Base-by-base conservation (phyloP, 2,329 filamentous ascomycete species). In the Sporothrix humicola region DNA sequence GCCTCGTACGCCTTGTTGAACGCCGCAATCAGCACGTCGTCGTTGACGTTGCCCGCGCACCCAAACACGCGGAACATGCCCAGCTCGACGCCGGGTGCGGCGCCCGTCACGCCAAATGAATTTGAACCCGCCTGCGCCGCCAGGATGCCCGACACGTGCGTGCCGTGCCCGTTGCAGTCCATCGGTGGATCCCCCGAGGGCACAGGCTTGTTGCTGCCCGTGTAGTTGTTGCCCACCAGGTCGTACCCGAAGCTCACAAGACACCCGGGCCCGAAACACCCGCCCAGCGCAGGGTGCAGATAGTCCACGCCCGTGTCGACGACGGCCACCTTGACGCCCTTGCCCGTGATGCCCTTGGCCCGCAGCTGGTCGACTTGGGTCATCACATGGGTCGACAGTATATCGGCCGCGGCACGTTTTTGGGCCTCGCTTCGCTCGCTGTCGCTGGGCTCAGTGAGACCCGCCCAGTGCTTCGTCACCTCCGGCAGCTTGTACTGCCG, bases 101-200 rank as follows among this genome's bases (percentile, higher is more conserved):
- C 87, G 17, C 89, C 89, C 17, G 85, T 86, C 77, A 89, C 87
- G n/a, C 85, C 85, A 52, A 76, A 76, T 0, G 82, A 2, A 77
- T 89, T 84, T 84, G 68, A 5, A 31, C 31, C 81, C 79, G 42
- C 31, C 78, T 89, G 86, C 1, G 88, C 89, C 1, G 88, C 89
- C 61, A 92, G 85, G 74, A 89, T 90, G 46, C 90, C 90, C 1
- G 88, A 84, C 31, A 90, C 87, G 79, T 90, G 88, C 0, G 87
- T 89, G 44, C 89, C 89, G 79, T 91, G 89, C 2, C 89, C 89
- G 17, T 58, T 56, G 61, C 63, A 89, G 74, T 85, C 87, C 77
- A 87, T 86, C 2, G 88, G 89, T 75, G 88, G 85, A 23, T 54
- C 42, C 1, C 80, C 63, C 75, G 86, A 86, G 0, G 87, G 86